A percentile compares a stretch with the other conserved stretches of the same genome.
These are phyloP conservation scores for Erigeron philadelphicus DNA, from an alignment of 140 eudicot genomes.

Conservation along the genomic window DNA sequence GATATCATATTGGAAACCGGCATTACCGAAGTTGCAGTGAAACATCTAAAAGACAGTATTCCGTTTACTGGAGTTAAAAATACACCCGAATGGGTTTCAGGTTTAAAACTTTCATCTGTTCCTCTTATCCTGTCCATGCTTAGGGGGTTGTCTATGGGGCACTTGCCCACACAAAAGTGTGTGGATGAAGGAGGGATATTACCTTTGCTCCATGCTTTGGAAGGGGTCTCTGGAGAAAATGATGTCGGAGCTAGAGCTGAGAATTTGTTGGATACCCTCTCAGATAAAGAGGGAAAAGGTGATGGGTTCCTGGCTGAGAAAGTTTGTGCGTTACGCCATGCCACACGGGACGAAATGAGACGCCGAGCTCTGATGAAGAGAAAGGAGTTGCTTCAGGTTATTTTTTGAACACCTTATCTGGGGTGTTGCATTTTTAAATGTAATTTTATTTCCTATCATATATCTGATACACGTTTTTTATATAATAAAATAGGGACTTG, in stretches of 20 bases:
- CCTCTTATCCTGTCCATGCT: conserved; percentile 96
- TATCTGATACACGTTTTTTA: neutral
- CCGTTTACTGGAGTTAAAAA: conserved; percentile 74
- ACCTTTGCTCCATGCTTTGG: conserved; percentile 94
- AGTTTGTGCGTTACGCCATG: conserved; percentile 62
- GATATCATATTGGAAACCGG: conserved; percentile 92
- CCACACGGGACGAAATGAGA: conserved; percentile 94
- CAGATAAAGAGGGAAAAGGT: conserved; percentile 85
- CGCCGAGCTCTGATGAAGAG: conserved; percentile 82
- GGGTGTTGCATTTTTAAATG: neutral
- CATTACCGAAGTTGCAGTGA: conserved; percentile 65
- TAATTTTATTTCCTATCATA: neutral
- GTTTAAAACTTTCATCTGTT: conserved; percentile 76
- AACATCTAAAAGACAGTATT: conserved; percentile 63
- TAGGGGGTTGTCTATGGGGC: conserved; percentile 94
- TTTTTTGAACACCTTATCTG: neutral
- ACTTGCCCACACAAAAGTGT: conserved; percentile 74
- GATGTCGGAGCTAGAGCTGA: conserved; percentile 98
- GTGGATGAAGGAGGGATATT: conserved; percentile 79
- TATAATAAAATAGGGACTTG: conserved; percentile 55
- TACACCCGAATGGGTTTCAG: conserved; percentile 63
- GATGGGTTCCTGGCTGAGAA: conserved; percentile 77
- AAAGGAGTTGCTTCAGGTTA: conserved; percentile 84
- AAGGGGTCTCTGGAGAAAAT: conserved; percentile 95
- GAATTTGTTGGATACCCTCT: conserved; percentile 85